These are phyloP conservation scores for Calonectria pseudoreteaudii DNA, from an alignment of 2,329 filamentous ascomycete species.

Conservation along the genomic window DNA sequence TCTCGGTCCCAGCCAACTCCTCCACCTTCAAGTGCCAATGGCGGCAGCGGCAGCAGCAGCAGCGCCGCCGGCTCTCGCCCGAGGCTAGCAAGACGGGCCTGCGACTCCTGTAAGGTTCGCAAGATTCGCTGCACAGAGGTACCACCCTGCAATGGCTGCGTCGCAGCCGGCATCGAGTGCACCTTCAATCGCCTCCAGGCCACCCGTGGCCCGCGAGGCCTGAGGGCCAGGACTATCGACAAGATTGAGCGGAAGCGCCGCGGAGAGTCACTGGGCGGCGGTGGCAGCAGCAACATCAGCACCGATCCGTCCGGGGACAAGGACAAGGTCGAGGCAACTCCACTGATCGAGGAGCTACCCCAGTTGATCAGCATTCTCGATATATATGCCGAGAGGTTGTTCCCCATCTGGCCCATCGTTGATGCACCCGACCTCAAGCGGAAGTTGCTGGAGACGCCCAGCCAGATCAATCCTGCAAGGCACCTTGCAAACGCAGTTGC, in stretches of 20 bases:
- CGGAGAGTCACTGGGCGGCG: constrained; percentile 21
- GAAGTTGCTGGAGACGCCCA: constrained; percentile 47
- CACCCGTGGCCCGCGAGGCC: constrained; percentile 58
- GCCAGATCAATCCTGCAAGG: constrained; percentile 48
- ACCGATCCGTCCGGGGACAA: constrained; percentile 11
- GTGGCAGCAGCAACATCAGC: not conserved
- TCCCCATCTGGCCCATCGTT: constrained; percentile 65
- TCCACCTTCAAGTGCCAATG: constrained; percentile 28
- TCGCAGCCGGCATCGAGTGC: constrained; percentile 58
- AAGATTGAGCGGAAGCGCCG: constrained; percentile 49
- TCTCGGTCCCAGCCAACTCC: constrained; percentile 8
- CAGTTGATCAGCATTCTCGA: constrained; percentile 50
- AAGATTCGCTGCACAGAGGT: constrained; percentile 63
- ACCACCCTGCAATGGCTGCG: constrained; percentile 59
- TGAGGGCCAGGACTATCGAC: constrained; percentile 58
- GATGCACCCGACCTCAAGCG: constrained; percentile 56
- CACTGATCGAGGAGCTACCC: constrained; percentile 37
- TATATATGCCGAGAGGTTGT: constrained; percentile 62
- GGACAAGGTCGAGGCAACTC: constrained; percentile 18
- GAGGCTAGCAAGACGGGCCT: constrained; percentile 50
- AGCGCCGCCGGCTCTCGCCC: constrained; percentile 28
- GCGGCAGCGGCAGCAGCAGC: constrained; percentile 18
- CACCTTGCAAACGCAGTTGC: constrained; percentile 59
- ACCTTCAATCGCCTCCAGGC: constrained; percentile 61
- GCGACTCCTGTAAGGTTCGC: constrained; percentile 64